Percentiles rank a stretch among this genome's conserved stretches.
Conservation (phyloP, 2,329 filamentous ascomycete genomes). For the Xylaria sp. region DNA sequence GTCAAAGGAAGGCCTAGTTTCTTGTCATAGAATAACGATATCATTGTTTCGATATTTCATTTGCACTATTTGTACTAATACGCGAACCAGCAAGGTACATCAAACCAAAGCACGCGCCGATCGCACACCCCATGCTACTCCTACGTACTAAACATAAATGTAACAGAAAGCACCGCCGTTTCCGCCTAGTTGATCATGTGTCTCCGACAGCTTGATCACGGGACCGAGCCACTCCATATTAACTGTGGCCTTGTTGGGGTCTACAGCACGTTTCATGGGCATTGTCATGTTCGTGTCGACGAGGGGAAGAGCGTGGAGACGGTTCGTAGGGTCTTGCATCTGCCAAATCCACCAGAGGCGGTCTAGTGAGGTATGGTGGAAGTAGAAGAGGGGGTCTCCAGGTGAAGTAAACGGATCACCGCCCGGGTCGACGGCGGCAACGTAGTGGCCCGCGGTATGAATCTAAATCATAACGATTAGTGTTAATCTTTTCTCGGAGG, state of each 20-base stretch:
- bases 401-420: slow-evolving; percentile 45
- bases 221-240: slow-evolving; percentile 41
- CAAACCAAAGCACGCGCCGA: neutral
- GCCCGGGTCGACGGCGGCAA: slow-evolving; percentile 46
- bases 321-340: slow-evolving; percentile 45
- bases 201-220: slow-evolving; percentile 37
- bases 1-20: no score
- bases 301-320: slow-evolving; percentile 41
- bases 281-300: slow-evolving; percentile 32
- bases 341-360: slow-evolving; percentile 51
- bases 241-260: slow-evolving; percentile 32
- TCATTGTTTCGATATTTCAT: no score
- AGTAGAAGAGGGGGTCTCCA: slow-evolving; percentile 48
- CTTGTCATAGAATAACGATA: no score
- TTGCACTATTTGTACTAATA: neutral
- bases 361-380: slow-evolving; percentile 47
- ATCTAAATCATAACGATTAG: slow-evolving; percentile 35
- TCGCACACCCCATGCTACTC: neutral
- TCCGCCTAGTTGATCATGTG: slow-evolving; percentile 39
- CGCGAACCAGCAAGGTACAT: neutral
- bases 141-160: slow-evolving; percentile 34
- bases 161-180: slow-evolving; percentile 39
- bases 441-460: slow-evolving; percentile 47
- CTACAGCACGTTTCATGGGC: slow-evolving; percentile 31
- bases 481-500: neutral